Conservation (phyloP, 306 rosid genomes). For the Senna siamea region DNA sequence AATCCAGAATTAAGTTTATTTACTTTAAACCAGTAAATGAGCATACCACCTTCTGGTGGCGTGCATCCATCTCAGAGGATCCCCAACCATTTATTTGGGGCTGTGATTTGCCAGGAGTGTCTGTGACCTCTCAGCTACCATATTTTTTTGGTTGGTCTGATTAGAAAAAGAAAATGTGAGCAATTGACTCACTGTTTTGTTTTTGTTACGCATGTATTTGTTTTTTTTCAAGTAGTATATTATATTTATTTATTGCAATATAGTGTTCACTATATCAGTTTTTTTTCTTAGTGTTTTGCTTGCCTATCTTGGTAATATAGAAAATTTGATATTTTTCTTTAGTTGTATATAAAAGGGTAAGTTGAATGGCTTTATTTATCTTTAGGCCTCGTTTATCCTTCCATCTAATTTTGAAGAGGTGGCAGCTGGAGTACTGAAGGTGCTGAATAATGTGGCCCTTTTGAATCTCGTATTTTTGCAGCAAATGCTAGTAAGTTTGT, state of each 20-base stretch:
- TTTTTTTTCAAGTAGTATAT: too few species aligned
- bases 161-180: too few species aligned
- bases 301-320: conserved; percentile 21
- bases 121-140: too few species aligned
- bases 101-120: too few species aligned
- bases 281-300: background rate
- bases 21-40: too few species aligned
- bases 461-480: conserved; percentile 92
- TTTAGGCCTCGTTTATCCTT: conserved; percentile 78
- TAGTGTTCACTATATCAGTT: background rate
- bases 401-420: conserved; percentile 99
- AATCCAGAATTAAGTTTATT: conserved; percentile 19
- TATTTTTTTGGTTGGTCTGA: too few species aligned
- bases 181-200: too few species aligned
- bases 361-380: conserved; percentile 42
- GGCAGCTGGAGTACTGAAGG: conserved; percentile 94
- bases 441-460: conserved; percentile 88
- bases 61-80: too few species aligned
- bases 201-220: too few species aligned
- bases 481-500: conserved; percentile 77
- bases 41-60: too few species aligned
- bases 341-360: conserved; percentile 18
- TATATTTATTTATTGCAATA: too few species aligned
- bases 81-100: too few species aligned
- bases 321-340: conserved; percentile 22